Evolutionary conservation across 257 asterid species (phyloP).

Genomic region (Pogostemon cablin): DNA sequence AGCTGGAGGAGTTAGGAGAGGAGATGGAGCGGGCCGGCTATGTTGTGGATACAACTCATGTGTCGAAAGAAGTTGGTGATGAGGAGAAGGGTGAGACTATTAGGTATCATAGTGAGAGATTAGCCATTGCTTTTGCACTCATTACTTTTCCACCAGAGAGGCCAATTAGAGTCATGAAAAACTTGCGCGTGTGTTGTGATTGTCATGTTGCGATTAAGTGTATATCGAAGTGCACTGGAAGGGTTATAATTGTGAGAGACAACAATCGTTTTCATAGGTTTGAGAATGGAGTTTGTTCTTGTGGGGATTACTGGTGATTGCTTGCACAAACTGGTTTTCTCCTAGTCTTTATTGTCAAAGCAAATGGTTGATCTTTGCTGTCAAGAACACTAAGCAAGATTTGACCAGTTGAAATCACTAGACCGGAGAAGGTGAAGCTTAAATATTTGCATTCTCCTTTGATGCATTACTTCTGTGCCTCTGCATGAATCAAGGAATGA

Average conservation of each 20-base stretch:
- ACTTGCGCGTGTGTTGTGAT: conserved; percentile 83
- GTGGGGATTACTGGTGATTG: conserved; percentile 68
- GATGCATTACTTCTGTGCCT: neutral
- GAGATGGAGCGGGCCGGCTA: conserved; percentile 71
- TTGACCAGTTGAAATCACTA: neutral
- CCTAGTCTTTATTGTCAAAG: neutral
- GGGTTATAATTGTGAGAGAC: conserved; percentile 74
- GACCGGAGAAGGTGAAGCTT: neutral
- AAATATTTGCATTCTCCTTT: neutral
- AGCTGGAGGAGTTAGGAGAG: conserved; percentile 61
- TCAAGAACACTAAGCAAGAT: neutral
- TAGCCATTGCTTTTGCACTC: conserved; percentile 87
- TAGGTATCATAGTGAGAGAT: conserved; percentile 83
- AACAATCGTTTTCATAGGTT: conserved; percentile 82
- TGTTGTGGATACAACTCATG: conserved; percentile 62
- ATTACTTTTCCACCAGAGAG: conserved; percentile 59
- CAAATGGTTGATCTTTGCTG: neutral
- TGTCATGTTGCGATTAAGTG: conserved; percentile 81
- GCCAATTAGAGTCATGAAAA: conserved; percentile 80
- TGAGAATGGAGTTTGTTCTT: conserved; percentile 72
- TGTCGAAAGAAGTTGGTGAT: conserved; percentile 59
- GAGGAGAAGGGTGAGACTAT: conserved; percentile 64
- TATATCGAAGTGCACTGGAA: conserved; percentile 65
- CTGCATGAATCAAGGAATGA: neutral
- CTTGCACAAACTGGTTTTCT: neutral